phyloP scores from a whole-genome alignment of 805 yeast species.

The Teunomyces aglyptinius region DNA sequence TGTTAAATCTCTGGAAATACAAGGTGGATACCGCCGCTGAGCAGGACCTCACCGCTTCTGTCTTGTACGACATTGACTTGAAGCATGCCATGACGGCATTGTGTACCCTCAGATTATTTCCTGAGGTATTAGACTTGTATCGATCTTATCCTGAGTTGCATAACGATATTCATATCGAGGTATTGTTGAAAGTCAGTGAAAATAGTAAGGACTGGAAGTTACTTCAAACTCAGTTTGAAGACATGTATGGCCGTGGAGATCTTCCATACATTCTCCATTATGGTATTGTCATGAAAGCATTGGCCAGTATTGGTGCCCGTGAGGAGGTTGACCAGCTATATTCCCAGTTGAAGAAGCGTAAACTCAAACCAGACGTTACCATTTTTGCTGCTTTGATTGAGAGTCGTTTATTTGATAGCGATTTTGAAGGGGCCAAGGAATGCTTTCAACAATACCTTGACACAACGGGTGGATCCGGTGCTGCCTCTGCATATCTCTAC shows the following conservation, averaged over 20 bases:
- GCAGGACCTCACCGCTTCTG: neutral
- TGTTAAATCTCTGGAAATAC: conserved; percentile 21
- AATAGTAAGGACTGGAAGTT: conserved; percentile 49
- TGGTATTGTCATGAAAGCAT: conserved; percentile 56
- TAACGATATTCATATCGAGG: conserved; percentile 46
- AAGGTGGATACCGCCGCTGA: conserved; percentile 12
- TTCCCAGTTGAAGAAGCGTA: conserved; percentile 44
- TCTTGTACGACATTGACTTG: conserved; percentile 22
- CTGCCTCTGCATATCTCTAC: conserved; percentile 23
- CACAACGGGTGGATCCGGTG: conserved; percentile 16
- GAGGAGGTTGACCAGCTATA: conserved; percentile 50
- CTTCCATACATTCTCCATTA: conserved; percentile 57
- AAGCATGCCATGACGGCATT: conserved; percentile 31
- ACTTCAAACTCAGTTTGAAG: conserved; percentile 57
- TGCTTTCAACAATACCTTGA: conserved; percentile 22
- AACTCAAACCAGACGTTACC: conserved; percentile 45
- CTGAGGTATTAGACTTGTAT: conserved; percentile 29
- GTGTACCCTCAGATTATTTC: conserved; percentile 17
- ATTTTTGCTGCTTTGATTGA: conserved; percentile 47
- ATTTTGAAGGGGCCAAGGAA: conserved; percentile 33
- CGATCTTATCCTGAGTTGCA: conserved; percentile 40
- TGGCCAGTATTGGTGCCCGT: conserved; percentile 50
- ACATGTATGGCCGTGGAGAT: conserved; percentile 51
- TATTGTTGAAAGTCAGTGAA: conserved; percentile 47
- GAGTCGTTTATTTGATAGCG: conserved; percentile 35